Evolutionary conservation across 2,329 filamentous ascomycete species (phyloP), one percentile per base, ranked within the genome.

Genomic region (Tolypocladium paradoxum): DNA sequence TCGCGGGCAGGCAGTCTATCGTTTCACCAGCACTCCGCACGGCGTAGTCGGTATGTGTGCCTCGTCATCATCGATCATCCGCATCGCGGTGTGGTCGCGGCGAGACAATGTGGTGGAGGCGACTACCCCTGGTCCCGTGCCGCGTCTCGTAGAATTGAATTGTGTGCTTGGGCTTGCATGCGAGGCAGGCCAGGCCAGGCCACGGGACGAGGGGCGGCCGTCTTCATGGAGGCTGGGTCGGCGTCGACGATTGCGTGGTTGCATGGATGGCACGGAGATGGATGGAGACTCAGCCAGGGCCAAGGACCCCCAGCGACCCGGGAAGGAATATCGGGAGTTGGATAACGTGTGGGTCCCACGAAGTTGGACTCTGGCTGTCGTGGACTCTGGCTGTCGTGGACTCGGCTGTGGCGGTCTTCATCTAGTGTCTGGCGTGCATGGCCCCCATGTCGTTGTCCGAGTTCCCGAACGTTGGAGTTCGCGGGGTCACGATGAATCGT

Each of bases 301-400:
- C 24, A 14, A 29, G 2, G 24, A 46, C 14, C 16, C 43, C 34
- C 6, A 27, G 6, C 4, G 16, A 27, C 22, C 27, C 48, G 48
- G 48, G 20, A 49, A 37, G 34, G 33, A 37, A 49, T 49, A 20
- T 49, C 48, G 48, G 48, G 48, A 49, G n/a, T 49, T 49, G 34
- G 8, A 46, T 24, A 8, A n/a, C 16, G 18, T n/a, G 43, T n/a
- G 43, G 43, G 11, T 18, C 16, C 27, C 27, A 27, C 12, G 24
- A n/a, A n/a, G n/a, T n/a, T n/a, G n/a, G n/a, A n/a, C 7, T n/a
- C 14, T 18, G 8, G 22, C 5, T 24, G 38, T 40, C 38, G 1
- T 20, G n/a, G n/a, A n/a, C 7, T n/a, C 14, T 18, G 8, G 22
- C 5, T 24, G 38, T 40, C 38, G 1, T 20, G n/a, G n/a, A n/a